Evolutionary conservation across 805 yeast species (phyloP).

Genomic region (Cyberlindnera mrakii): DNA sequence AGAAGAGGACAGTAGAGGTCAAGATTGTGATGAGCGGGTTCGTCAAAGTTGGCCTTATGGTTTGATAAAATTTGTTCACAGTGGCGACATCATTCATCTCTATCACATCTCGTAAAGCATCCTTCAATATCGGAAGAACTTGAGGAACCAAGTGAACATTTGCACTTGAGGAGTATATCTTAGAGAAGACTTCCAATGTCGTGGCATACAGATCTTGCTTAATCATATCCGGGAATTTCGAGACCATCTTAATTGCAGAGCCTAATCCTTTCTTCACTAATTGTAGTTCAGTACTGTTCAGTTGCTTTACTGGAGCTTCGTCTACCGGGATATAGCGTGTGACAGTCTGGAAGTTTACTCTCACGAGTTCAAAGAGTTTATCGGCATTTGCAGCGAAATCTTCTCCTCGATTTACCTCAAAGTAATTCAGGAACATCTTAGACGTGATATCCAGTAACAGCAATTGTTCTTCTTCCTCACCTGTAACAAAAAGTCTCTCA

Average conservation of each 20-base stretch:
- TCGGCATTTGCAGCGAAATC: constrained; percentile 56
- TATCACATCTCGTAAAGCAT: constrained; percentile 32
- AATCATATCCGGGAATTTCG: constrained; percentile 60
- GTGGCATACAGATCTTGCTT: constrained; percentile 69
- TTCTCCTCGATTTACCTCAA: constrained; percentile 30
- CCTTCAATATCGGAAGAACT: constrained; percentile 45
- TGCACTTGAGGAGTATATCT: constrained; percentile 21
- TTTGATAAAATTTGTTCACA: constrained; percentile 31
- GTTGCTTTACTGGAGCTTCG: constrained; percentile 23
- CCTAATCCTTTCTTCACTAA: constrained; percentile 44
- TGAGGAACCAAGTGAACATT: constrained; percentile 42
- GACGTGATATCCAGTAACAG: constrained; percentile 51
- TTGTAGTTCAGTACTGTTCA: constrained; percentile 27
- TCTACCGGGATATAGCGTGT: constrained; percentile 50
- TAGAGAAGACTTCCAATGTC: constrained; percentile 47
- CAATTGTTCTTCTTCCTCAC: constrained; percentile 38
- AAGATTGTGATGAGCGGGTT: constrained; percentile 26
- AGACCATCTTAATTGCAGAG: constrained; percentile 56
- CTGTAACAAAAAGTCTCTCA: constrained; percentile 63
- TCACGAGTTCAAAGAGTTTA: constrained; percentile 72
- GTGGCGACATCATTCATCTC: constrained; percentile 24
- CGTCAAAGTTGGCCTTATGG: constrained; percentile 26
- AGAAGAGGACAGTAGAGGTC: constrained; percentile 37
- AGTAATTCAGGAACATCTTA: constrained; percentile 44
- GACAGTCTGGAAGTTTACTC: constrained; percentile 62